phyloP scores from a whole-genome alignment of 2,329 filamentous ascomycete genomes.

The Fusarium ambrosium region DNA sequence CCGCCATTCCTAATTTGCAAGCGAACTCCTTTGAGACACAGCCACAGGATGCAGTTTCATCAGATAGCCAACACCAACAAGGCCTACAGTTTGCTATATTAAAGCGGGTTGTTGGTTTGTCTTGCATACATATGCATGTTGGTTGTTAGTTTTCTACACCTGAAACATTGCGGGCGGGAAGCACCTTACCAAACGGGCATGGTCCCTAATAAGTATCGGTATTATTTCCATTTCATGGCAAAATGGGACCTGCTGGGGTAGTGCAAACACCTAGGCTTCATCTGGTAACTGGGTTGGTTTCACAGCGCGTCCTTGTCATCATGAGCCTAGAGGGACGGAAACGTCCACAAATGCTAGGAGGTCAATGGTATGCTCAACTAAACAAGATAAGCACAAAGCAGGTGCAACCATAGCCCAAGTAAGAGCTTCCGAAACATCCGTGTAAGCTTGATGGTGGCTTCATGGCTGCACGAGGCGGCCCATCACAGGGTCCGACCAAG shows the following conservation, averaged over 20 bases:
- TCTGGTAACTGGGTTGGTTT: background rate
- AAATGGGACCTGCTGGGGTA: background rate
- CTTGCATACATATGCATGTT: background rate
- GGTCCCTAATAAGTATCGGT: background rate
- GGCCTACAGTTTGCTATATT: background rate
- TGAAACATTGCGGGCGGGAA: conserved; percentile 1
- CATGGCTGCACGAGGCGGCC: background rate
- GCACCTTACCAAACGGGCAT: background rate
- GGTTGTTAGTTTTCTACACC: background rate
- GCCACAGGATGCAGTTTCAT: background rate
- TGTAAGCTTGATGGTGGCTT: background rate
- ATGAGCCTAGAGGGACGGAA: background rate
- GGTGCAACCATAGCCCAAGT: background rate
- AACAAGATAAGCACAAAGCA: background rate
- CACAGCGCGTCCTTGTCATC: background rate
- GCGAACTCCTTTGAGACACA: background rate
- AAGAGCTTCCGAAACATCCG: background rate
- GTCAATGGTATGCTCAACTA: background rate
- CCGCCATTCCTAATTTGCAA: background rate
- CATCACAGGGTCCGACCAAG: background rate
- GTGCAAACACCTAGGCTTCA: background rate
- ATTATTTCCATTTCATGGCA: background rate
- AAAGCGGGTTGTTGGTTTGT: background rate
- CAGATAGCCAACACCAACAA: background rate
- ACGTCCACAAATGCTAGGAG: background rate